phyloP scores from a whole-genome alignment of 2,329 filamentous ascomycete species.

The Phialocephala subalpina region DNA sequence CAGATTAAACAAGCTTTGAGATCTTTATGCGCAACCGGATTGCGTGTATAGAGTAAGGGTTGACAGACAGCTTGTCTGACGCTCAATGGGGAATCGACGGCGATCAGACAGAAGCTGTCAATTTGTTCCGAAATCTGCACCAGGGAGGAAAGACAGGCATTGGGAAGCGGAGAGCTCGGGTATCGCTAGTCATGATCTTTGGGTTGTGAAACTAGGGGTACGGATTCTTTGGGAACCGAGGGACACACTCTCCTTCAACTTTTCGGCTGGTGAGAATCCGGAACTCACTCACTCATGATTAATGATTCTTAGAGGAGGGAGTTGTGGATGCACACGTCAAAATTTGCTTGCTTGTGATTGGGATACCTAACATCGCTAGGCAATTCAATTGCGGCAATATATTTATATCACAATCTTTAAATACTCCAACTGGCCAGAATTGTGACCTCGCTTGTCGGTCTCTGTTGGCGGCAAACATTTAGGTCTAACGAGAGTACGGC shows the following conservation, averaged over 20 bases:
- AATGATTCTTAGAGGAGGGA: not conserved
- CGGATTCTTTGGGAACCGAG: not conserved
- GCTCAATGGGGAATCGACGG: constrained; percentile 11
- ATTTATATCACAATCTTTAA: constrained; percentile 12
- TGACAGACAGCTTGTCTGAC: constrained; percentile 25
- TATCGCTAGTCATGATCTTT: not conserved
- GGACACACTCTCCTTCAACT: not conserved
- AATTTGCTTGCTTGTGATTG: not conserved
- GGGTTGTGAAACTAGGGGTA: constrained; percentile 11
- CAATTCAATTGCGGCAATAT: constrained; percentile 6
- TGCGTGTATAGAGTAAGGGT: not conserved
- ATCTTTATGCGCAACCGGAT: constrained; percentile 12
- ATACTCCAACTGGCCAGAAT: not conserved
- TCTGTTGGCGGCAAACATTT: not conserved
- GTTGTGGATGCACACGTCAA: not conserved
- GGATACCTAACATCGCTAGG: not conserved
- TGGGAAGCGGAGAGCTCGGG: not conserved
- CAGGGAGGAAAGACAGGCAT: no score
- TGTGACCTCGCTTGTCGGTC: not conserved
- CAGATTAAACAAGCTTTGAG: constrained; percentile 22
- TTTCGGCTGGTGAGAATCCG: not conserved
- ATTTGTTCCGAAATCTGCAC: constrained; percentile 13
- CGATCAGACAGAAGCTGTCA: constrained; percentile 7
- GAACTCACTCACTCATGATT: not conserved
- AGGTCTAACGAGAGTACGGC: not conserved